phyloP scores from a whole-genome alignment of 2,329 filamentous ascomycete species.

The Diaporthe sp. region DNA sequence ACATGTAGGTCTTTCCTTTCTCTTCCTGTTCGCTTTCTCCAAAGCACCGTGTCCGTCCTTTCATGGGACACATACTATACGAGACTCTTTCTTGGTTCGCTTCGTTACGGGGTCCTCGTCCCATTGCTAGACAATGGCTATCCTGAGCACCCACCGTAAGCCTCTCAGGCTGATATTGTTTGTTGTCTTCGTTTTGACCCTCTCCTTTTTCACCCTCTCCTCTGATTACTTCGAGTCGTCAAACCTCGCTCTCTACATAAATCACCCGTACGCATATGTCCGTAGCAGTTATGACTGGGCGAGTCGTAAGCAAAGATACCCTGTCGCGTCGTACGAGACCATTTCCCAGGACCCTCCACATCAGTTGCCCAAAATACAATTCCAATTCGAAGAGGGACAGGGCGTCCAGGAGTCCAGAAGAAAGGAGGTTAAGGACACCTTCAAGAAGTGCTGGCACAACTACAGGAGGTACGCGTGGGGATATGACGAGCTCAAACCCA shows the following conservation, averaged over 20 bases:
- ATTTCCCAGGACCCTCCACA: constrained; percentile 54
- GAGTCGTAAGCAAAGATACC: constrained; percentile 44
- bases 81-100: constrained; percentile 4
- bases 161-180: constrained; percentile 34
- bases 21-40: constrained; percentile 1
- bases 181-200: constrained; percentile 36
- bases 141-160: constrained; percentile 35
- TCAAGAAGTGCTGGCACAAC: constrained; percentile 63
- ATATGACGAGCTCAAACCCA: constrained; percentile 68
- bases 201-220: constrained; percentile 42
- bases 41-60: not conserved
- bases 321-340: constrained; percentile 41
- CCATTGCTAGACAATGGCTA: constrained; percentile 36
- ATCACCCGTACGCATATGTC: constrained; percentile 43
- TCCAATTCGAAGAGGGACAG: constrained; percentile 47
- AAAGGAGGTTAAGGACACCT: constrained; percentile 55
- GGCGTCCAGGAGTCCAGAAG: constrained; percentile 53
- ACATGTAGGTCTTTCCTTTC: not conserved
- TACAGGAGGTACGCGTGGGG: constrained; percentile 70
- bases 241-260: constrained; percentile 25
- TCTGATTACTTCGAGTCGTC: constrained; percentile 43
- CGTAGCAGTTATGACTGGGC: constrained; percentile 51
- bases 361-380: constrained; percentile 60
- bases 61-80: not conserved
- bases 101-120: constrained; percentile 9